Evolutionary conservation across 306 rosid genomes (phyloP).

Genomic region (Ormosia emarginata): DNA sequence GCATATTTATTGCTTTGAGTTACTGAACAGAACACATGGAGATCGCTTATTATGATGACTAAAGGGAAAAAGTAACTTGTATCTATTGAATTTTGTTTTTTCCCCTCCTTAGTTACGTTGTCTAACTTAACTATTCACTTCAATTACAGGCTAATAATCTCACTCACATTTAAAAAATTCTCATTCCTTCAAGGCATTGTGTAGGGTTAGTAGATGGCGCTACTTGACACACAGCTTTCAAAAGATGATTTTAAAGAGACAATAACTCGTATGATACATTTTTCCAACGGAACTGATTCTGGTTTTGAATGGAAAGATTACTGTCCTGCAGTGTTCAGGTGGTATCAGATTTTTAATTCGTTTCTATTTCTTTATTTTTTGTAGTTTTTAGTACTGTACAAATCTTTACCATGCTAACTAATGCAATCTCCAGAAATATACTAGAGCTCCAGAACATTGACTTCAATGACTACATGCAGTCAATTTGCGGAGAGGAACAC

Average conservation of each 20-base stretch:
- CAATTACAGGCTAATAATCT: background rate
- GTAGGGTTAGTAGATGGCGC: conserved; percentile 33
- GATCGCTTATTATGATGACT: background rate
- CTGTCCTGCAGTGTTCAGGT: conserved; percentile 49
- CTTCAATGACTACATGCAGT: conserved; percentile 25
- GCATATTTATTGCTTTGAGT: background rate
- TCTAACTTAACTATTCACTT: background rate
- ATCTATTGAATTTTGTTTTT: background rate
- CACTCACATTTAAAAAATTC: background rate
- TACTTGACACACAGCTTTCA: conserved; percentile 23
- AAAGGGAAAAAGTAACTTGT: background rate
- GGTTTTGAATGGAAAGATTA: conserved; percentile 45
- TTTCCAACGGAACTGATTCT: background rate
- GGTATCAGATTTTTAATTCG: background rate
- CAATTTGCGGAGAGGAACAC: conserved; percentile 32
- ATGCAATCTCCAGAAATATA: conserved; percentile 27
- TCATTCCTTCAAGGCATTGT: background rate
- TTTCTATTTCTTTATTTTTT: background rate
- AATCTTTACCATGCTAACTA: background rate
- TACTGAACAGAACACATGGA: background rate
- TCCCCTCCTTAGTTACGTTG: background rate
- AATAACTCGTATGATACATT: conserved; percentile 18
- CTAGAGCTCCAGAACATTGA: conserved; percentile 35
- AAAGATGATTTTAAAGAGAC: conserved; percentile 29
- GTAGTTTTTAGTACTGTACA: background rate